Percentiles rank a stretch among this genome's conserved stretches.
Evolutionary conservation across 2,329 filamentous ascomycete genomes (phyloP).

Genomic region (Monosporascus sp.): DNA sequence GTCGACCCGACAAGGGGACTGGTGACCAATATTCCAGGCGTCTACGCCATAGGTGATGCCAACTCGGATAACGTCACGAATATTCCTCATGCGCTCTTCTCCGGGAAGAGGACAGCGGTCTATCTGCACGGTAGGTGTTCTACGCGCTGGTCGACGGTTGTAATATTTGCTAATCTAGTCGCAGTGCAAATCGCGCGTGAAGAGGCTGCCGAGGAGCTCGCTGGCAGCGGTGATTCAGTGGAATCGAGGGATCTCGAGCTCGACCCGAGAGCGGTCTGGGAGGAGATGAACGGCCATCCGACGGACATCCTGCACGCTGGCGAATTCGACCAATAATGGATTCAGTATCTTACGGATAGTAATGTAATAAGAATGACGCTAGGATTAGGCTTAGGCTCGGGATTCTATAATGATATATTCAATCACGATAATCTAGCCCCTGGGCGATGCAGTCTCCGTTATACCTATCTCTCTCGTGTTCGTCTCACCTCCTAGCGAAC

Average conservation of each 20-base stretch:
- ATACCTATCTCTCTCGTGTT: too few relatives aligned
- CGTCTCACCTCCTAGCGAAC: too few relatives aligned
- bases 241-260: slow-evolving; percentile 27
- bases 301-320: slow-evolving; percentile 42
- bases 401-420: too few relatives aligned
- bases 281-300: slow-evolving; percentile 36
- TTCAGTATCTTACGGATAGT: too few relatives aligned
- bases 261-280: slow-evolving; percentile 40
- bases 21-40: slow-evolving; percentile 45
- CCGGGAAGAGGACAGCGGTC: slow-evolving; percentile 53
- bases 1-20: slow-evolving; percentile 37
- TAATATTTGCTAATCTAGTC: neutral
- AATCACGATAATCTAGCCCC: too few relatives aligned
- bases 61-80: slow-evolving; percentile 58
- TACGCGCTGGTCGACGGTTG: neutral
- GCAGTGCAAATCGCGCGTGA: slow-evolving; percentile 38
- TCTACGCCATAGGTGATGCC: slow-evolving; percentile 55
- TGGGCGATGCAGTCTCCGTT: too few relatives aligned
- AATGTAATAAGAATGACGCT: too few relatives aligned
- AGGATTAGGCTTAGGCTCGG: too few relatives aligned
- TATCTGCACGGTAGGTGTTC: slow-evolving; percentile 47
- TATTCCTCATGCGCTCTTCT: slow-evolving; percentile 55
- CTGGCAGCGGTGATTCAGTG: slow-evolving; percentile 19
- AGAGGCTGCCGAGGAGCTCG: slow-evolving; percentile 29
- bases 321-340: slow-evolving; percentile 28